Conservation (phyloP, 192 early-diverging fungal genomes). For the Allomyces macrogynus region DNA sequence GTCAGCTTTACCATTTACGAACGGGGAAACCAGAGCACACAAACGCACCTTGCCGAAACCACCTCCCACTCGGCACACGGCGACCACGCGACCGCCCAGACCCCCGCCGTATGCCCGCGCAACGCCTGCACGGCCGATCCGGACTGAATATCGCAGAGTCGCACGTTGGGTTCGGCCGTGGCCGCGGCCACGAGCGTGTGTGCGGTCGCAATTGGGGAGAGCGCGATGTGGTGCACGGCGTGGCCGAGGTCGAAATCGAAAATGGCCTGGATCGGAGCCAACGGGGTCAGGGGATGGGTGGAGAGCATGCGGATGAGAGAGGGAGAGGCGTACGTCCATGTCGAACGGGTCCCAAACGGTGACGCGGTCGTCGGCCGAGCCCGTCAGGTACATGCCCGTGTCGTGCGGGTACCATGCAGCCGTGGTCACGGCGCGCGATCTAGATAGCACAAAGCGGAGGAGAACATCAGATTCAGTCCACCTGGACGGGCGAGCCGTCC, state of each 20-base stretch:
- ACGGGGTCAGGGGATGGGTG: not conserved
- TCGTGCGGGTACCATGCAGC: not conserved
- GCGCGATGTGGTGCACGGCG: not conserved
- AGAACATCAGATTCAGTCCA: too few species aligned
- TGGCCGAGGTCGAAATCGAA: not conserved
- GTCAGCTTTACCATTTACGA: too few species aligned
- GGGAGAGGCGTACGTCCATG: not conserved
- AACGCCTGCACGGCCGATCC: not conserved
- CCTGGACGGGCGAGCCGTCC: too few species aligned
- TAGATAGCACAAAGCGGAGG: too few species aligned
- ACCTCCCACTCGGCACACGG: not conserved
- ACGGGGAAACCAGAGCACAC: too few species aligned
- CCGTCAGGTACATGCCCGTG: not conserved
- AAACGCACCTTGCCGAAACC: not conserved
- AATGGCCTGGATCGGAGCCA: not conserved
- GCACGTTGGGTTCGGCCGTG: not conserved
- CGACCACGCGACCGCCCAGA: not conserved
- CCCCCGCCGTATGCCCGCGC: not conserved
- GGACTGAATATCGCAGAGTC: not conserved
- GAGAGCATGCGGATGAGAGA: not conserved
- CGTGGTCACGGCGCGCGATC: not conserved
- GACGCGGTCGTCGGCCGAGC: not conserved
- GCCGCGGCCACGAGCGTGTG: not conserved
- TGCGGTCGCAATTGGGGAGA: not conserved
- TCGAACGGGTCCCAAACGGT: not conserved